Percentiles rank a stretch among this genome's conserved stretches.
phyloP scores from a whole-genome alignment of 139 green algal species.

The Deuterostichococcus epilithicus region DNA sequence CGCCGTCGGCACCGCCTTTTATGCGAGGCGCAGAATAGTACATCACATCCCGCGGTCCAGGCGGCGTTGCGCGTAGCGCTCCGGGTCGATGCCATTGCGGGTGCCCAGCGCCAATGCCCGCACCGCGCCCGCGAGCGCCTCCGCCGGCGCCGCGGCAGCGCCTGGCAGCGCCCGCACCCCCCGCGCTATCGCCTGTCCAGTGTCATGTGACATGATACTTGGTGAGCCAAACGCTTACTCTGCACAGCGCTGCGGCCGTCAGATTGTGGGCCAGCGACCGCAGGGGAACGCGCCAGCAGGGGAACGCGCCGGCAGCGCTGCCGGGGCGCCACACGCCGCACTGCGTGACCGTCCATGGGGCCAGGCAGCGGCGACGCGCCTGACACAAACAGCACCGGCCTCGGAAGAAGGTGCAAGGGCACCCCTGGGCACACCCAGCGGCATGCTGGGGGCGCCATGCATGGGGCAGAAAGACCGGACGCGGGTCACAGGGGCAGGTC shows the following conservation, averaged over 20 bases:
- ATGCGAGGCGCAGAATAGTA: too few species aligned
- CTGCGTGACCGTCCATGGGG: neutral
- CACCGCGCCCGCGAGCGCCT: constrained; percentile 23
- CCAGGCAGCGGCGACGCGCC: too few species aligned
- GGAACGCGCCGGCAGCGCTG: neutral
- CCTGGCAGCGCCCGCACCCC: constrained; percentile 11
- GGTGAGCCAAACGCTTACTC: neutral
- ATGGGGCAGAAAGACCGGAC: neutral
- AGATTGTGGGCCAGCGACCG: neutral
- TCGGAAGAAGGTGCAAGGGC: too few species aligned
- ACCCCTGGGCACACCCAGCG: too few species aligned
- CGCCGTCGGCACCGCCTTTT: too few species aligned
- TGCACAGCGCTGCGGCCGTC: neutral
- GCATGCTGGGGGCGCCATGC: neutral
- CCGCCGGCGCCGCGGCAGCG: constrained; percentile 13
- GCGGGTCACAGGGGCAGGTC: neutral
- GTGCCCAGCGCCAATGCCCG: constrained; percentile 27
- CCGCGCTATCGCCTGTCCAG: neutral
- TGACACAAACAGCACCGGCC: too few species aligned
- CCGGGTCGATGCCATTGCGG: constrained; percentile 35
- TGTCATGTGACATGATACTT: neutral
- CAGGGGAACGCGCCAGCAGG: neutral
- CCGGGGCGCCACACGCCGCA: neutral
- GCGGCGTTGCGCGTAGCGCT: constrained; percentile 28
- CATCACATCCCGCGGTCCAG: constrained; percentile 3